Conservation (phyloP, 2,329 filamentous ascomycete genomes). For the Apiospora hydei region DNA sequence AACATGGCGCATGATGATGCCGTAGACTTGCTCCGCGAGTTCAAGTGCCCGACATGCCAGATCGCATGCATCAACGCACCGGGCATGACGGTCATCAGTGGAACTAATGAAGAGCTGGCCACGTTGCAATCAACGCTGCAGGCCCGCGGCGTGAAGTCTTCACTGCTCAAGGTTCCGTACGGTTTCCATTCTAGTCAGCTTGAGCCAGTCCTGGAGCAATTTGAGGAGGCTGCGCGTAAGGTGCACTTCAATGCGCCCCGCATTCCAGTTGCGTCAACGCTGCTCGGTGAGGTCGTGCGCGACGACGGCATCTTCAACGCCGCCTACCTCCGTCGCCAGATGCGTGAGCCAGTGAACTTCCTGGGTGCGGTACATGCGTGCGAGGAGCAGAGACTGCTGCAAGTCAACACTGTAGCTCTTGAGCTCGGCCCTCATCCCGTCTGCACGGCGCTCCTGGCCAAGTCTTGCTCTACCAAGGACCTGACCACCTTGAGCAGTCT, state of each 20-base stretch:
- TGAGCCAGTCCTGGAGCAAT: background rate
- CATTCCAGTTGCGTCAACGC: constrained; percentile 20
- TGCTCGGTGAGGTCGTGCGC: constrained; percentile 11
- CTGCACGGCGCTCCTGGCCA: constrained; percentile 10
- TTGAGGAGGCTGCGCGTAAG: background rate
- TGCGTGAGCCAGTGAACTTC: constrained; percentile 17
- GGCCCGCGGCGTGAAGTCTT: background rate
- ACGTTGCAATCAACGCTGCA: background rate
- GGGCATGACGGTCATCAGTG: constrained; percentile 19
- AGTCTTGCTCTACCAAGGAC: constrained; percentile 20
- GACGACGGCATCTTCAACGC: constrained; percentile 20
- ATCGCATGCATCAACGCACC: constrained; percentile 21
- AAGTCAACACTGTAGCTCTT: constrained; percentile 1
- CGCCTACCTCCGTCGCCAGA: constrained; percentile 21
- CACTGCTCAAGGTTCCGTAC: constrained; percentile 4
- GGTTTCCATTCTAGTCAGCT: constrained; percentile 20
- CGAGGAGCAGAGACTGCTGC: background rate
- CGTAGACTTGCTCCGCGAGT: background rate
- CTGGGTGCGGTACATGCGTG: background rate
- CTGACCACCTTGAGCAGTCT: constrained; percentile 19
- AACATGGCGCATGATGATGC: background rate
- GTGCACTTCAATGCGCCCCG: constrained; percentile 7
- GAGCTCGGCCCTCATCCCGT: constrained; percentile 19
- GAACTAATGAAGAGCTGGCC: constrained; percentile 7
- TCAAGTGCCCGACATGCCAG: constrained; percentile 5